Percentiles rank a stretch among this genome's conserved stretches.
These are phyloP conservation scores for Coleophoma eucalyptorum DNA, from an alignment of 2,329 filamentous ascomycete species.

Conservation along the genomic window DNA sequence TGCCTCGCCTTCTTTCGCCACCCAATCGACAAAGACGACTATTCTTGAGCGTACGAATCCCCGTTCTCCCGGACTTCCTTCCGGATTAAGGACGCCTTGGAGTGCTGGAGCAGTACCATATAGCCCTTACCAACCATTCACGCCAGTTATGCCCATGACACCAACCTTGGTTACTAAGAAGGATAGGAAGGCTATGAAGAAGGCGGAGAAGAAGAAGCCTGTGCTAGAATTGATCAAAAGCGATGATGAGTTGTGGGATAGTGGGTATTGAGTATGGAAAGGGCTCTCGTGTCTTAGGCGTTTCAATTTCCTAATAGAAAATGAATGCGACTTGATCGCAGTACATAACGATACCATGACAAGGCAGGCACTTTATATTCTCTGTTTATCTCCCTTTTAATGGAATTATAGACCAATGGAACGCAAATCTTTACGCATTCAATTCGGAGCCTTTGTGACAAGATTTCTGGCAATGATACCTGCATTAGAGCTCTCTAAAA, in stretches of 20 bases:
- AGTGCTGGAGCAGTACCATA: conserved; percentile 64
- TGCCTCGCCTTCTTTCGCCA: conserved; percentile 41
- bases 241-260: conserved; percentile 59
- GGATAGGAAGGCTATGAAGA: conserved; percentile 67
- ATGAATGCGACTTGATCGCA: too few relatives aligned
- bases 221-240: conserved; percentile 58
- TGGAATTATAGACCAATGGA: too few relatives aligned
- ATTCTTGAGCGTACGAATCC: conserved; percentile 54
- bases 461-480: too few relatives aligned
- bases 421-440: too few relatives aligned
- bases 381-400: too few relatives aligned
- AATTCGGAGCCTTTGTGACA: too few relatives aligned
- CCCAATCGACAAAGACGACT: conserved; percentile 56
- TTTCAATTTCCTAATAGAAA: too few relatives aligned
- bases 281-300: too few relatives aligned
- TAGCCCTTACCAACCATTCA: conserved; percentile 76
- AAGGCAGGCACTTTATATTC: too few relatives aligned
- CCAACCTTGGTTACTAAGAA: conserved; percentile 69
- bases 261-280: conserved; percentile 18
- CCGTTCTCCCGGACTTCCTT: conserved; percentile 43
- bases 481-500: too few relatives aligned
- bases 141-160: conserved; percentile 71
- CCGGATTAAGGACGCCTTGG: conserved; percentile 57
- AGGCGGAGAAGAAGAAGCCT: conserved; percentile 59
- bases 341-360: too few relatives aligned